phyloP scores from a whole-genome alignment of 495 filamentous ascomycete genomes.

The Xylaria palmicola region DNA sequence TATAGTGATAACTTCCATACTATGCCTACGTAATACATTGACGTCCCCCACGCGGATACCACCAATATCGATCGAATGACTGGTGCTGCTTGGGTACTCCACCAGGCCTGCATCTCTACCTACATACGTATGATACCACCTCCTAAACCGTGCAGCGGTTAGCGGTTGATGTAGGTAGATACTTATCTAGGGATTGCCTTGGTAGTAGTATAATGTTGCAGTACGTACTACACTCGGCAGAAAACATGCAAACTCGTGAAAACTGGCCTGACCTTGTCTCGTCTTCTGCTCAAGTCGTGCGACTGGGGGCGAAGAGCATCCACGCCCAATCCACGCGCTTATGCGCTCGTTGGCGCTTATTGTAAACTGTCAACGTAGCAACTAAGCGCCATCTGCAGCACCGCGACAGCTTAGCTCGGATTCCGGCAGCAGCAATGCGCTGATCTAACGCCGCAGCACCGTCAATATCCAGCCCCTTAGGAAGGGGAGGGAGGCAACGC shows the following conservation, averaged over 20 bases:
- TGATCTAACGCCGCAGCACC: not conserved
- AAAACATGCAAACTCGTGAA: not conserved
- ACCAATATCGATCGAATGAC: no score
- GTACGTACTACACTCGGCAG: not conserved
- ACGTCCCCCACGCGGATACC: no score
- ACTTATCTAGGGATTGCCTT: no score
- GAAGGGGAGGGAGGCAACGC: not conserved
- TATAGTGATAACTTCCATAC: no score
- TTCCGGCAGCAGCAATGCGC: constrained; percentile 1
- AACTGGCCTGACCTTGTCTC: not conserved
- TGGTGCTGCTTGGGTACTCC: no score
- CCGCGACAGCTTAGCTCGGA: not conserved
- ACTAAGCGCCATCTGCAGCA: constrained; percentile 5
- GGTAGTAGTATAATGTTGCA: not conserved
- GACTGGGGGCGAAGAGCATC: not conserved
- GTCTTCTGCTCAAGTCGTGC: not conserved
- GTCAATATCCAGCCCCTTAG: not conserved
- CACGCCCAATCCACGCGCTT: constrained; percentile 9
- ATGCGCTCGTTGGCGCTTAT: constrained; percentile 5
- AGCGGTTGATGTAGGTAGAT: no score
- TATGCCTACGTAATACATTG: no score
- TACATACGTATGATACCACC: no score
- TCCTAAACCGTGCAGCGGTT: no score
- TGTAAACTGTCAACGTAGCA: not conserved
- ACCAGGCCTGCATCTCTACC: no score